Percentiles rank a stretch among this genome's conserved stretches.
Conservation (phyloP, 2,329 filamentous ascomycete species). For the Diaporthe vaccinii region DNA sequence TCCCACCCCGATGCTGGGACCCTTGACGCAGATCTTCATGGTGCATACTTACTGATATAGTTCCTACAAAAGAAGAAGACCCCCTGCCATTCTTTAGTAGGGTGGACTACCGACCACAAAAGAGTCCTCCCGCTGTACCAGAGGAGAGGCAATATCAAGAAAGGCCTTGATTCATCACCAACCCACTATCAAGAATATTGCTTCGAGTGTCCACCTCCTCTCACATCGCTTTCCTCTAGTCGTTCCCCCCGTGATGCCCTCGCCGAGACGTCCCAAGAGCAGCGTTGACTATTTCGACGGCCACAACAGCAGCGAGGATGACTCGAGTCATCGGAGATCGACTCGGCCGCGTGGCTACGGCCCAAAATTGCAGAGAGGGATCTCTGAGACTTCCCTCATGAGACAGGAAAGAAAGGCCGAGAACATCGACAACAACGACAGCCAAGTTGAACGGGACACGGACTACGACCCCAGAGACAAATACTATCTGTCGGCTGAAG, state of each 20-base stretch:
- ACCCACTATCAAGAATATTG: neutral
- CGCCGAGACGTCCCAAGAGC: conserved; percentile 28
- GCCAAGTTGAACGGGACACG: conserved; percentile 37
- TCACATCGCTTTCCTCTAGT: neutral
- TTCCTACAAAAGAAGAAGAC: conserved; percentile 34
- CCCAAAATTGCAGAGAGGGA: conserved; percentile 27
- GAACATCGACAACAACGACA: conserved; percentile 22
- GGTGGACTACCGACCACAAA: neutral
- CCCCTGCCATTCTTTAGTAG: conserved; percentile 7
- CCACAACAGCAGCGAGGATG: conserved; percentile 37
- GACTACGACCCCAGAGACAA: conserved; percentile 43
- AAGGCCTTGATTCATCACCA: neutral
- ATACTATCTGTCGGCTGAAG: conserved; percentile 43
- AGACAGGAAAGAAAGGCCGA: conserved; percentile 23
- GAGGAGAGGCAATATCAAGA: conserved; percentile 7
- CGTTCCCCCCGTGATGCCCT: conserved; percentile 31
- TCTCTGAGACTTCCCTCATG: conserved; percentile 37
- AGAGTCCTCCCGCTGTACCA: neutral
- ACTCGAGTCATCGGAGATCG: conserved; percentile 10
- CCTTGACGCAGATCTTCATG: conserved; percentile 31
- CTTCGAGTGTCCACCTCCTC: neutral
- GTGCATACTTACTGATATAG: neutral
- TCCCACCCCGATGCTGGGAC: neutral
- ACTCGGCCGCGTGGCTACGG: conserved; percentile 24
- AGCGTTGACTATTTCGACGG: conserved; percentile 30